phyloP scores from a whole-genome alignment of 306 rosid genomes.

The Quercus robur region DNA sequence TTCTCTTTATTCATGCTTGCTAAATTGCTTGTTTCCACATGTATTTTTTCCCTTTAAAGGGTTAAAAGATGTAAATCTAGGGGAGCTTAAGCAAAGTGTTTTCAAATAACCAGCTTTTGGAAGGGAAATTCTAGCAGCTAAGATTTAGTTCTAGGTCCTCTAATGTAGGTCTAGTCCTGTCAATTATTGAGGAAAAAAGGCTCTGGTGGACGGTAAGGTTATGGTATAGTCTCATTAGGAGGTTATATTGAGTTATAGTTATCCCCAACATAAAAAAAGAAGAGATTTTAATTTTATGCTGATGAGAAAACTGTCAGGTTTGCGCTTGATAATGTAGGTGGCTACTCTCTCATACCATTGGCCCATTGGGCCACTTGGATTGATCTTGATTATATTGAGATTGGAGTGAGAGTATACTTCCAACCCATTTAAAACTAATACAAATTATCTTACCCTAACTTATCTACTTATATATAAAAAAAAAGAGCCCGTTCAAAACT shows the following conservation, averaged over 20 bases:
- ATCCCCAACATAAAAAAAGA: neutral
- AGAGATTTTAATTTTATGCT: neutral
- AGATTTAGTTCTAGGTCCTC: neutral
- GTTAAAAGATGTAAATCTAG: neutral
- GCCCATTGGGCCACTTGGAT: neutral
- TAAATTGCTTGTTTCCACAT: neutral
- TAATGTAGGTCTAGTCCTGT: neutral
- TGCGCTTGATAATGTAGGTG: neutral
- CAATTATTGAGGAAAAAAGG: neutral
- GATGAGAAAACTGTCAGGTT: neutral
- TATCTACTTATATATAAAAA: too few species aligned
- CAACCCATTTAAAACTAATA: too few species aligned
- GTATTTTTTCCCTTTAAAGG: neutral
- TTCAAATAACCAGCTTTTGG: neutral
- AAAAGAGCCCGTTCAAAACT: neutral
- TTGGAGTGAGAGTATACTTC: neutral
- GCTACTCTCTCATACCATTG: neutral
- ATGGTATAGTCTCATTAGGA: neutral
- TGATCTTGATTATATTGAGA: neutral
- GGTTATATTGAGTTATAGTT: neutral
- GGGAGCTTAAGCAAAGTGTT: neutral
- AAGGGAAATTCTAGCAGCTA: neutral
- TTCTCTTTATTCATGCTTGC: constrained; percentile 6
- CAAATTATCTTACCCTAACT: too few species aligned
- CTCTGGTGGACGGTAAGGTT: neutral